Evolutionary conservation across 2,329 filamentous ascomycete species (phyloP).

Genomic region (Fusarium nygamai): DNA sequence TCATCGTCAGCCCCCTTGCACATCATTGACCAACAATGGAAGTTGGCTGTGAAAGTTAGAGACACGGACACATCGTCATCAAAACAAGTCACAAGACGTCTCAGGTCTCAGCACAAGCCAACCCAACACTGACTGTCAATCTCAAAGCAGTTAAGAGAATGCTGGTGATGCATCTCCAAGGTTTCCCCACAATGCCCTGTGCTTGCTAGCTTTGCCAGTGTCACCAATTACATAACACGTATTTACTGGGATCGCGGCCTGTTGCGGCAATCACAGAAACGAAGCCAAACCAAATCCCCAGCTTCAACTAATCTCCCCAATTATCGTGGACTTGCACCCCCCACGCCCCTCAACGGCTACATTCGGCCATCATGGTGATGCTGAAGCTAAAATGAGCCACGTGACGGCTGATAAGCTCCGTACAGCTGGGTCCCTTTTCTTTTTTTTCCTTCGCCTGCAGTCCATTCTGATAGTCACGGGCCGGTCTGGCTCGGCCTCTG

Average conservation of each 20-base stretch:
- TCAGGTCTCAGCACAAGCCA: constrained; percentile 6
- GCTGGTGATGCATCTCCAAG: constrained; percentile 27
- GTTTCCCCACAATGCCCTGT: constrained; percentile 32
- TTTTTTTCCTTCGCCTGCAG: background rate
- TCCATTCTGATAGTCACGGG: constrained; percentile 16
- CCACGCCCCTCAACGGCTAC: constrained; percentile 38
- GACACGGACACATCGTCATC: constrained; percentile 7
- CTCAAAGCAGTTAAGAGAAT: constrained; percentile 22
- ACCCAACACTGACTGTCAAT: constrained; percentile 4
- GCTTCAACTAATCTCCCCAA: constrained; percentile 28
- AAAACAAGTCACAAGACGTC: constrained; percentile 18
- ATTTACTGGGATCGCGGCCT: constrained; percentile 31
- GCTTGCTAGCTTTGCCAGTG: constrained; percentile 1
- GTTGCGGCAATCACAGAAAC: constrained; percentile 31
- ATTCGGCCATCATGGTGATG: constrained; percentile 30
- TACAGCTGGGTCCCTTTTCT: constrained; percentile 14
- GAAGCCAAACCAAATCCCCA: constrained; percentile 4
- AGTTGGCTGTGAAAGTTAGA: background rate
- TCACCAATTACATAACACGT: constrained; percentile 36
- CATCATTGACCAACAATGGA: constrained; percentile 7
- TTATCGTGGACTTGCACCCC: constrained; percentile 2
- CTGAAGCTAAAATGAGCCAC: constrained; percentile 24
- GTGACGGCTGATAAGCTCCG: constrained; percentile 44
- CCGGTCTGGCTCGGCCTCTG: constrained; percentile 34
- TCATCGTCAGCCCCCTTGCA: background rate